phyloP scores from a whole-genome alignment of 495 filamentous ascomycete species.

The Pseudoneurospora amorphoporcata region DNA sequence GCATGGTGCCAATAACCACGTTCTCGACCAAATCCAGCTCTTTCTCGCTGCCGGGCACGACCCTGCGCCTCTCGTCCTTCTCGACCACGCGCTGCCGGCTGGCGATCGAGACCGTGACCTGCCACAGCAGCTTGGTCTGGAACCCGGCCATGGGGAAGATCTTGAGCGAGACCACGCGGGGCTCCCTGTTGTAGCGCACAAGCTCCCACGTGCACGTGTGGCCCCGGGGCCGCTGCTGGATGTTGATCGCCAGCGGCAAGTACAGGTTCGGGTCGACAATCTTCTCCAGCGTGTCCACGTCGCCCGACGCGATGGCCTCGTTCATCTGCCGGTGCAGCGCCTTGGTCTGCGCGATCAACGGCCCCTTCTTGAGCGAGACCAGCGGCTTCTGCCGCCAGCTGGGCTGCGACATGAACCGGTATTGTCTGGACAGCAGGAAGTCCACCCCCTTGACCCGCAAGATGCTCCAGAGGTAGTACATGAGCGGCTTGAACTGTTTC shows the following conservation, averaged over 20 bases:
- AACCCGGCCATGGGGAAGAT: constrained; percentile 38
- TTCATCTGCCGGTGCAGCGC: constrained; percentile 61
- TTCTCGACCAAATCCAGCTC: constrained; percentile 63
- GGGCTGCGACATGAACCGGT: constrained; percentile 22
- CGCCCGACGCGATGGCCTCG: constrained; percentile 56
- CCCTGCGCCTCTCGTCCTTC: constrained; percentile 25
- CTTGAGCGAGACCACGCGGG: constrained; percentile 53
- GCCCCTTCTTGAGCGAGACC: constrained; percentile 29
- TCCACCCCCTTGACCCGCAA: constrained; percentile 5
- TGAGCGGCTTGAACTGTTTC: constrained; percentile 1
- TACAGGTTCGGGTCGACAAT: constrained; percentile 54
- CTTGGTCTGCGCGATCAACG: constrained; percentile 40
- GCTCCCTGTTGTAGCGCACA: constrained; percentile 45
- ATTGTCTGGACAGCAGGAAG: background rate
- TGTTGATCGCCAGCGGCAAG: constrained; percentile 41
- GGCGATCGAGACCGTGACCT: constrained; percentile 62
- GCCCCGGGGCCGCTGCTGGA: constrained; percentile 41
- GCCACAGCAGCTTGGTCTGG: constrained; percentile 38
- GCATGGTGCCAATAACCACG: constrained; percentile 58
- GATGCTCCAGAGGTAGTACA: constrained; percentile 10
- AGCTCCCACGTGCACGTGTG: constrained; percentile 54
- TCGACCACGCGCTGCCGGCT: constrained; percentile 52
- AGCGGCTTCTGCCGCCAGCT: constrained; percentile 14
- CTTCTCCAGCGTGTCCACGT: constrained; percentile 43
- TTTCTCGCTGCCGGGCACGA: constrained; percentile 39